A percentile compares a stretch with the other conserved stretches of the same genome.
phyloP scores from a whole-genome alignment of 768 basidiomycete species.

The Tulasnella calospora region DNA sequence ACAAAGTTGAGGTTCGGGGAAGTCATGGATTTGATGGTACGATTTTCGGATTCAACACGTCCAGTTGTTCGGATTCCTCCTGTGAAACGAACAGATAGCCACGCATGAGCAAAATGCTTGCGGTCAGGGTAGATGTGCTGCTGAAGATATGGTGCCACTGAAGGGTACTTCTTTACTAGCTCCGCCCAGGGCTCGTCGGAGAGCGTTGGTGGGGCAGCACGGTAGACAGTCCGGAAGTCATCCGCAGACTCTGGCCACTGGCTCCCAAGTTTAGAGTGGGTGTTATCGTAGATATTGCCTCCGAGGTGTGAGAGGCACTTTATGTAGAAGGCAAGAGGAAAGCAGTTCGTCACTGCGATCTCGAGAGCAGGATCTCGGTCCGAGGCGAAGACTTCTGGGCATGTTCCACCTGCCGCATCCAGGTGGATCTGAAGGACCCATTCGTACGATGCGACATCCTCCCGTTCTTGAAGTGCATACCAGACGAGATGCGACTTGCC shows the following conservation, averaged over 20 bases:
- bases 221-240: too few species aligned
- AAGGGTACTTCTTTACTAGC: conserved; percentile 24
- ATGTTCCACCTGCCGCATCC: conserved; percentile 11
- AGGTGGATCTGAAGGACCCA: conserved; percentile 36
- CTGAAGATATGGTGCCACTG: conserved; percentile 33
- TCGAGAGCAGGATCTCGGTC: not conserved
- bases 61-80: conserved; percentile 39
- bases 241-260: too few species aligned
- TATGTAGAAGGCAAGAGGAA: too few species aligned
- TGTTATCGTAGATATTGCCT: too few species aligned
- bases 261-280: too few species aligned
- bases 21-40: conserved; percentile 33
- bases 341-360: not conserved
- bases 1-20: conserved; percentile 33
- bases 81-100: conserved; percentile 35
- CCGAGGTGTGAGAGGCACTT: too few species aligned
- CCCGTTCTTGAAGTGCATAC: conserved; percentile 32
- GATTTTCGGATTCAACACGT: conserved; percentile 36
- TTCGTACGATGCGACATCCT: conserved; percentile 30
- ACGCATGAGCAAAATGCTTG: conserved; percentile 40
- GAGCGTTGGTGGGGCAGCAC: too few species aligned
- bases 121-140: conserved; percentile 35
- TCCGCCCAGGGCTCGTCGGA: too few species aligned
- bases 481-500: conserved; percentile 19
- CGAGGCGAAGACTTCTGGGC: conserved; percentile 27